phyloP scores from a whole-genome alignment of 2,329 filamentous ascomycete genomes.

The Didymella glomerata region DNA sequence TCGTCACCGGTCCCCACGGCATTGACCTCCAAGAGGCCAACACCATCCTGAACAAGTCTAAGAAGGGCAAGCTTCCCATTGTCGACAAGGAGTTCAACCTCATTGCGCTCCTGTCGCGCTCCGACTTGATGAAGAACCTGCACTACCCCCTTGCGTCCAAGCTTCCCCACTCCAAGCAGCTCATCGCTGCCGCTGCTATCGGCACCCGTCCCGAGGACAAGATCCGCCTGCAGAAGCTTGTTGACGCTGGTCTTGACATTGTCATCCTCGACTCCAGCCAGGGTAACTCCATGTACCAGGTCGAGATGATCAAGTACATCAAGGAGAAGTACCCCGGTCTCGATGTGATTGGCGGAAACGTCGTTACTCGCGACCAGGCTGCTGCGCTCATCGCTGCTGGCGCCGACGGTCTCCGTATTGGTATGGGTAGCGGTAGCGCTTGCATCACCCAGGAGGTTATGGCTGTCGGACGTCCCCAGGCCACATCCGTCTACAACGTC shows the following conservation, averaged over 20 bases:
- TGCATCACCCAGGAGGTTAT: constrained; percentile 99
- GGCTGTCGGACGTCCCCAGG: constrained; percentile 96
- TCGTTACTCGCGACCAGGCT: constrained; percentile 96
- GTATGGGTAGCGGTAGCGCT: constrained; percentile 97
- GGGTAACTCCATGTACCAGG: constrained; percentile 98
- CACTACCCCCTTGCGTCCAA: constrained; percentile 97
- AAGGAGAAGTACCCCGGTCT: constrained; percentile 85
- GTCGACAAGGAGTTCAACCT: constrained; percentile 85
- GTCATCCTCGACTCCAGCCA: constrained; percentile 96
- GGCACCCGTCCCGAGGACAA: constrained; percentile 96
- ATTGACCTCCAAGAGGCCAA: constrained; percentile 90
- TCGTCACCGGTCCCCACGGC: constrained; percentile 85
- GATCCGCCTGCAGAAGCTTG: constrained; percentile 81
- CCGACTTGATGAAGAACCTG: constrained; percentile 98
- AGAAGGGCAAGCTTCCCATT: constrained; percentile 98
- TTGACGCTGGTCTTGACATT: constrained; percentile 94
- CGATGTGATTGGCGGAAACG: constrained; percentile 97
- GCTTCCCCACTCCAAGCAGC: constrained; percentile 94
- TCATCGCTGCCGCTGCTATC: constrained; percentile 93
- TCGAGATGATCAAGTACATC: constrained; percentile 97
- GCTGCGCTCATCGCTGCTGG: constrained; percentile 90
- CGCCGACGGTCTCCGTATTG: constrained; percentile 95
- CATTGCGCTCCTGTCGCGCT: constrained; percentile 60
- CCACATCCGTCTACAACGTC: constrained; percentile 90
- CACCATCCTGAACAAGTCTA: constrained; percentile 88